phyloP scores from a whole-genome alignment of 129 eudicot species.

The Saposhnikovia divaricata region DNA sequence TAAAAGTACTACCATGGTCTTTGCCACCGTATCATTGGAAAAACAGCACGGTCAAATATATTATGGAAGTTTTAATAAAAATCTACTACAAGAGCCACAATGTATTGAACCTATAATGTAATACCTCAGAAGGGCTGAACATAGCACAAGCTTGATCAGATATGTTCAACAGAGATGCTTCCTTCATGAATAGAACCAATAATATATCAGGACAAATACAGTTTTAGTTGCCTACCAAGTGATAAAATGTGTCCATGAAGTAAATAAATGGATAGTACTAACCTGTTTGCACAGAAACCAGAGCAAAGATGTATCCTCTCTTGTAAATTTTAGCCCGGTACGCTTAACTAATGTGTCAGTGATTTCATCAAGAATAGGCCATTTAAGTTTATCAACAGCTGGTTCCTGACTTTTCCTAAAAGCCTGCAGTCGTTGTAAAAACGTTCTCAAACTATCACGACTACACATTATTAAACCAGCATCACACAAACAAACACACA shows the following conservation, averaged over 20 bases:
- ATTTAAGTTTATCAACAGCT: constrained; percentile 67
- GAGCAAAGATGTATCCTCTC: constrained; percentile 58
- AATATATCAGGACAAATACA: not conserved
- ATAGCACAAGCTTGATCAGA: constrained; percentile 92
- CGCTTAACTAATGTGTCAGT: constrained; percentile 41
- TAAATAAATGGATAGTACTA: not conserved
- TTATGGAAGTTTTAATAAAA: not conserved
- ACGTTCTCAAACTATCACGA: constrained; percentile 1
- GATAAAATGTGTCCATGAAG: not conserved
- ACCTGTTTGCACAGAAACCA: constrained; percentile 99
- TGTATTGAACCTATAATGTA: not conserved
- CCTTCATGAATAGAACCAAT: constrained; percentile 34
- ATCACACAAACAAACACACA: not conserved
- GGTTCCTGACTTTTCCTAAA: constrained; percentile 86
- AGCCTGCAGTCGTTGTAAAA: constrained; percentile 34
- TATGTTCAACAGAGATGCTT: constrained; percentile 63
- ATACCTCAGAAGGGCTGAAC: constrained; percentile 78
- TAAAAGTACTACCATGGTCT: not conserved
- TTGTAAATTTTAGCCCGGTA: constrained; percentile 64
- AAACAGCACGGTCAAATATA: constrained; percentile 6
- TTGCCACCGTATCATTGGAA: constrained; percentile 2
- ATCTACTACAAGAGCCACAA: not conserved
- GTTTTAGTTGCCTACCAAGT: not conserved
- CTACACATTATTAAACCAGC: constrained; percentile 1
- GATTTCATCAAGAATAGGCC: constrained; percentile 67